Conservation (phyloP, 305 asterid species). For the Fraxinus nigra region DNA sequence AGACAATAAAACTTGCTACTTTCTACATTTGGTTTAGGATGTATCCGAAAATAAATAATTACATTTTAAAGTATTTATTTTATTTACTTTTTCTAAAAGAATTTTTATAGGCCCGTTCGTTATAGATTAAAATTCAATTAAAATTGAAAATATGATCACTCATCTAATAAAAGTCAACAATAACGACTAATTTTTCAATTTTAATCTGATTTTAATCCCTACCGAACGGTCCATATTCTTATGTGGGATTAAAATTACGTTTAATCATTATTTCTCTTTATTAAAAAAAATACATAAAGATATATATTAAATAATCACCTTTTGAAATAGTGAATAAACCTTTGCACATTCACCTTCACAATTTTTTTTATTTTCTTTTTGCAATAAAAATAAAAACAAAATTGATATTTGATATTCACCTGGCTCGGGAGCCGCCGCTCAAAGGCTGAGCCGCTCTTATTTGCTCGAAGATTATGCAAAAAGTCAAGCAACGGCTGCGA, state of each 20-base stretch:
- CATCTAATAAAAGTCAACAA: no score
- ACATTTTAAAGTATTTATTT: neutral
- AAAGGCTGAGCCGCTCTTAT: conserved; percentile 54
- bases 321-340: neutral
- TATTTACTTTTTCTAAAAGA: neutral
- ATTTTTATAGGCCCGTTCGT: neutral
- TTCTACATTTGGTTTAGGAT: neutral
- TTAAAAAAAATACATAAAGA: neutral
- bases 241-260: neutral
- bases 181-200: no score
- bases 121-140: no score
- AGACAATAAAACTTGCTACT: neutral
- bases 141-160: no score
- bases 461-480: conserved; percentile 43
- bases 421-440: conserved; percentile 73
- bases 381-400: neutral
- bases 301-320: neutral
- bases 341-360: neutral
- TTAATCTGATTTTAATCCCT: no score
- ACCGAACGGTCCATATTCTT: no score
- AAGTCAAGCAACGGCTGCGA: conserved; percentile 61
- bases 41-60: neutral
- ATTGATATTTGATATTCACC: conserved; percentile 33
- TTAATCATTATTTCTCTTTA: neutral
- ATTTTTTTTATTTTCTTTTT: neutral